Evolutionary conservation across 208 protist genomes (phyloP).

Genomic region (Blechomonas ayalai): DNA sequence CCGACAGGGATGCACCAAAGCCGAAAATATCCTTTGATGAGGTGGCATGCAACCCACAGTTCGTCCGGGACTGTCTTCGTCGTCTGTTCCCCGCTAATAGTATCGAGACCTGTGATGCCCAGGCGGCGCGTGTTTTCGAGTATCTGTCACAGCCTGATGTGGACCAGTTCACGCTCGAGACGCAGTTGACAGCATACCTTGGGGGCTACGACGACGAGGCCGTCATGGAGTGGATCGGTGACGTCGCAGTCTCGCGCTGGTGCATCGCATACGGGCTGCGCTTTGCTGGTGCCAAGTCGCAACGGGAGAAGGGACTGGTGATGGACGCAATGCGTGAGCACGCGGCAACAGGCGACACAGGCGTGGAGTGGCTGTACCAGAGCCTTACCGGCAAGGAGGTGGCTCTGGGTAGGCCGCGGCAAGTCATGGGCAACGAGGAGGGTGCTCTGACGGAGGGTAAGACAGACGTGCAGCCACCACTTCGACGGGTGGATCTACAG

Average conservation of each 20-base stretch:
- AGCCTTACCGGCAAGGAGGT: conserved; percentile 76
- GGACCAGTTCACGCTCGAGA: conserved; percentile 72
- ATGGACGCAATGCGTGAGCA: conserved; percentile 72
- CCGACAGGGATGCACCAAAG: conserved; percentile 3
- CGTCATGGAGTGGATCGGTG: conserved; percentile 75
- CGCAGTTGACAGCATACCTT: conserved; percentile 80
- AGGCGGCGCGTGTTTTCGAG: conserved; percentile 56
- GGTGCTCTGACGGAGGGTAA: neutral
- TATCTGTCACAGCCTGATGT: conserved; percentile 47
- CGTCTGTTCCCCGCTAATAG: conserved; percentile 68
- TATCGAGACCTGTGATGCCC: conserved; percentile 40
- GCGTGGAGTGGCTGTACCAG: conserved; percentile 74
- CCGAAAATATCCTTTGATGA: conserved; percentile 63
- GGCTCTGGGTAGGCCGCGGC: conserved; percentile 5
- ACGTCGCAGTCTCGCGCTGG: conserved; percentile 66
- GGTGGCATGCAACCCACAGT: conserved; percentile 77
- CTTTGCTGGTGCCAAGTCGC: conserved; percentile 45
- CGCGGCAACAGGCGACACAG: conserved; percentile 38
- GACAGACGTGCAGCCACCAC: conserved; percentile 14
- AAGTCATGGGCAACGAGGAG: conserved; percentile 7
- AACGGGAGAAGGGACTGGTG: conserved; percentile 61
- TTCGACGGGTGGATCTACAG: conserved; percentile 64
- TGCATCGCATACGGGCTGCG: conserved; percentile 71
- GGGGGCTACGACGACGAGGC: conserved; percentile 77
- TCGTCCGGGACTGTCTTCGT: conserved; percentile 69